A percentile compares a stretch with the other conserved stretches of the same genome.
phyloP scores from a whole-genome alignment of 768 basidiomycete species.

The Inosperma sp. region DNA sequence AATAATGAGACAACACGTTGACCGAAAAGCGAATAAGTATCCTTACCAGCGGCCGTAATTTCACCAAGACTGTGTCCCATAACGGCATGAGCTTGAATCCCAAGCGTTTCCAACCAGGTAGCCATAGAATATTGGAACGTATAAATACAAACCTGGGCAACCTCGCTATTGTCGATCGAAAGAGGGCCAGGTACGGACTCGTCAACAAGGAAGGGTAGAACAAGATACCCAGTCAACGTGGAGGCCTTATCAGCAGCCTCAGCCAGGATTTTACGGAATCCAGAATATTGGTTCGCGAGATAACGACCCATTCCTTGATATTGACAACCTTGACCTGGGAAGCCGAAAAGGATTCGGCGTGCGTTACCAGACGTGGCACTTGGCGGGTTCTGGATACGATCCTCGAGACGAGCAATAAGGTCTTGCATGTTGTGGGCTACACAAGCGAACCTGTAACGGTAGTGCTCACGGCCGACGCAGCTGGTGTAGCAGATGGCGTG shows the following conservation, averaged over 20 bases:
- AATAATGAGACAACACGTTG: neutral
- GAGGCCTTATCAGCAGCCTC: conserved; percentile 27
- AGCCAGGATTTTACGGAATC: conserved; percentile 26
- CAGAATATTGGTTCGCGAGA: conserved; percentile 26
- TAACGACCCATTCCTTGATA: conserved; percentile 34
- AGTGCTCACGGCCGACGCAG: conserved; percentile 34
- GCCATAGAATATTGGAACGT: conserved; percentile 33
- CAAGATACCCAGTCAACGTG: conserved; percentile 24
- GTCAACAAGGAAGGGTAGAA: conserved; percentile 28
- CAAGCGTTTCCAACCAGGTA: conserved; percentile 28
- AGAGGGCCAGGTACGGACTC: conserved; percentile 19
- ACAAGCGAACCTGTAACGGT: conserved; percentile 32
- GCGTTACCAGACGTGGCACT: conserved; percentile 13
- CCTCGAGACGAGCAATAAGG: conserved; percentile 28
- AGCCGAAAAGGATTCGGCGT: conserved; percentile 27
- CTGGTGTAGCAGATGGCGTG: conserved; percentile 34
- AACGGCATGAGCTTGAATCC: conserved; percentile 28
- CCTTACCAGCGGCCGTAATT: conserved; percentile 34
- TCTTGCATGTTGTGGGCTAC: conserved; percentile 29
- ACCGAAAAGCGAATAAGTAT: neutral
- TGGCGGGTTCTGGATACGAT: conserved; percentile 19
- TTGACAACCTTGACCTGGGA: conserved; percentile 37
- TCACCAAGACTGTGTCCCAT: conserved; percentile 37
- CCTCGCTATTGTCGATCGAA: conserved; percentile 28
- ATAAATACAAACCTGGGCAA: conserved; percentile 35